Evolutionary conservation across 768 basidiomycete genomes (phyloP).

Genomic region (Phylloporus sp.): DNA sequence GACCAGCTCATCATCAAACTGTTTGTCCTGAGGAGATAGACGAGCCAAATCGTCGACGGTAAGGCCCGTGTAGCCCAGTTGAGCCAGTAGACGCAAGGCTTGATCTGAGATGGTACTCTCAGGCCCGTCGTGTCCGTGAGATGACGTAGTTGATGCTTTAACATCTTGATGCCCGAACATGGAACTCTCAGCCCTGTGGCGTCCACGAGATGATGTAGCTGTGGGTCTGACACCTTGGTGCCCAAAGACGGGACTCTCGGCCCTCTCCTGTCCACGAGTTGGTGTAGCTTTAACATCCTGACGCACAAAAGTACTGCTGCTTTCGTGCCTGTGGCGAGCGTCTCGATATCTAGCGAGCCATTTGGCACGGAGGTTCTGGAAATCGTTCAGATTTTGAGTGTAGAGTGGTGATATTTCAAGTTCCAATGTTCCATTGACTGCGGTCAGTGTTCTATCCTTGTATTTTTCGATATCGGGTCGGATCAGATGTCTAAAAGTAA

Average conservation of each 20-base stretch:
- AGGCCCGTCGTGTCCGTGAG: no score
- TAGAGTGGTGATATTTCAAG: slow-evolving; percentile 39
- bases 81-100: slow-evolving; percentile 29
- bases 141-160: no score
- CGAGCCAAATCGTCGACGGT: slow-evolving; percentile 23
- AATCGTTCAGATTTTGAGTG: slow-evolving; percentile 34
- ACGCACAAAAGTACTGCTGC: background rate
- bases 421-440: slow-evolving; percentile 32
- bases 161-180: no score
- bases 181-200: no score
- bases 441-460: slow-evolving; percentile 17
- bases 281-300: no score
- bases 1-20: slow-evolving; percentile 40
- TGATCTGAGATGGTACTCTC: no score
- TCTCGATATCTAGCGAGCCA: slow-evolving; percentile 28
- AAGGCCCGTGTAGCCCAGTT: slow-evolving; percentile 26
- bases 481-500: slow-evolving; percentile 25
- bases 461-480: slow-evolving; percentile 26
- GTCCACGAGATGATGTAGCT: no score
- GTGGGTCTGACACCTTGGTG: no score
- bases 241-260: no score
- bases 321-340: slow-evolving; percentile 1
- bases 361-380: slow-evolving; percentile 9
- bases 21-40: slow-evolving; percentile 20
- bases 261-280: no score